Evolutionary conservation across 2,329 filamentous ascomycete genomes (phyloP).

Genomic region (Colletotrichum higginsianum): DNA sequence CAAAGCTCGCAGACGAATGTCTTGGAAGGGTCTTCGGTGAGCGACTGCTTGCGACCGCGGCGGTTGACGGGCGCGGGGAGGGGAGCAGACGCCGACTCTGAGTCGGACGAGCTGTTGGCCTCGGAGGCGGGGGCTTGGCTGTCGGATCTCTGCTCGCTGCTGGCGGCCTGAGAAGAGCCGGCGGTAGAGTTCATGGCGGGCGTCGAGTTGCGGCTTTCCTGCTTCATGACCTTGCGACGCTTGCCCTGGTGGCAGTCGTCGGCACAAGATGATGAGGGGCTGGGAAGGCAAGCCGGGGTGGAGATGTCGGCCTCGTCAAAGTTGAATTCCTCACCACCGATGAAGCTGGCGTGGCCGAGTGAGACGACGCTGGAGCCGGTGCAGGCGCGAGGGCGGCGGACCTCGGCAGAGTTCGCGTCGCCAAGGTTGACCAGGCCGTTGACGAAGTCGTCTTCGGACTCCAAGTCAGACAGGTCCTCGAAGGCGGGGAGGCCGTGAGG

Average conservation of each 20-base stretch:
- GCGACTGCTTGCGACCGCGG: conserved; percentile 96
- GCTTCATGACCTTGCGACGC: conserved; percentile 67
- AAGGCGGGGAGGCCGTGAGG: conserved; percentile 79
- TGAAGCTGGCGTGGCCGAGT: conserved; percentile 82
- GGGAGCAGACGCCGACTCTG: conserved; percentile 60
- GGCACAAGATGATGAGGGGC: conserved; percentile 69
- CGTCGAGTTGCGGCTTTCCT: conserved; percentile 54
- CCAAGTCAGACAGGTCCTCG: conserved; percentile 89
- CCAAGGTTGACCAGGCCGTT: conserved; percentile 46
- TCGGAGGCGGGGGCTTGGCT: conserved; percentile 51
- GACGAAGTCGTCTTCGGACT: conserved; percentile 65
- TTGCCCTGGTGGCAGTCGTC: conserved; percentile 70
- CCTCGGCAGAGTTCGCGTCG: conserved; percentile 63
- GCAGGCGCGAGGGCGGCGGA: conserved; percentile 78
- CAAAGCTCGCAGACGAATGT: conserved; percentile 97
- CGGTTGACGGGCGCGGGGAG: conserved; percentile 80
- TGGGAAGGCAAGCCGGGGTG: conserved; percentile 73
- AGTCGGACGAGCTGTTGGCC: conserved; percentile 57
- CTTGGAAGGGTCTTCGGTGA: conserved; percentile 98
- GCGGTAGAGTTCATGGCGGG: conserved; percentile 62
- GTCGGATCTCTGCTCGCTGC: conserved; percentile 54
- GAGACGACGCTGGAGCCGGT: conserved; percentile 78
- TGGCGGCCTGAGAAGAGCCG: conserved; percentile 52
- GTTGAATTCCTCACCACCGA: conserved; percentile 76
- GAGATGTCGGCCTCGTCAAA: conserved; percentile 78